phyloP scores from a whole-genome alignment of 2,329 filamentous ascomycete genomes.

The Aureobasidium sp. region DNA sequence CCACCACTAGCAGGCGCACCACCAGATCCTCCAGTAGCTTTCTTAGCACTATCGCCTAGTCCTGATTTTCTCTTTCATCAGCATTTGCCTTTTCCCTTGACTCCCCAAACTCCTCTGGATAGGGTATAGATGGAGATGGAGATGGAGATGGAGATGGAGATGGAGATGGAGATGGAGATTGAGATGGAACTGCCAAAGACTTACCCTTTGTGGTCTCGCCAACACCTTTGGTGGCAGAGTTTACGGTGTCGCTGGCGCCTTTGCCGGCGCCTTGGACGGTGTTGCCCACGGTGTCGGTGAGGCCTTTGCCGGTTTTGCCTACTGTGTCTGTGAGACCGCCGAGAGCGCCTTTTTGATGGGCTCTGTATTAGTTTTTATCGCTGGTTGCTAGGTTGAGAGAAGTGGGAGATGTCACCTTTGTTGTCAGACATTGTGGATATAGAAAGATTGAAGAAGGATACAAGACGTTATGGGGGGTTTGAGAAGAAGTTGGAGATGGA shows the following conservation, averaged over 20 bases:
- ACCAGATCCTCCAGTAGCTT: neutral
- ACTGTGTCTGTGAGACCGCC: conserved; percentile 30
- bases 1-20: neutral
- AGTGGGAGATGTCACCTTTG: neutral
- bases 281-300: conserved; percentile 25
- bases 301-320: conserved; percentile 26
- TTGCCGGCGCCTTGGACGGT: conserved; percentile 24
- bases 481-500: too few relatives aligned
- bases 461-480: too few relatives aligned
- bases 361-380: neutral
- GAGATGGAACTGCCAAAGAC: neutral
- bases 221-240: conserved; percentile 16
- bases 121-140: too few relatives aligned
- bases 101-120: too few relatives aligned
- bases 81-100: neutral
- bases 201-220: conserved; percentile 19
- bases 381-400: neutral
- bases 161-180: too few relatives aligned
- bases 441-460: too few relatives aligned
- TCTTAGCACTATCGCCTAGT: neutral
- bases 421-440: neutral
- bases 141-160: too few relatives aligned
- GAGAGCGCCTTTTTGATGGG: neutral
- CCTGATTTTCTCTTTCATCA: neutral
- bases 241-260: conserved; percentile 17